phyloP scores from a whole-genome alignment of 1,284 basidiomycete species.

The Wolfiporia cocos region DNA sequence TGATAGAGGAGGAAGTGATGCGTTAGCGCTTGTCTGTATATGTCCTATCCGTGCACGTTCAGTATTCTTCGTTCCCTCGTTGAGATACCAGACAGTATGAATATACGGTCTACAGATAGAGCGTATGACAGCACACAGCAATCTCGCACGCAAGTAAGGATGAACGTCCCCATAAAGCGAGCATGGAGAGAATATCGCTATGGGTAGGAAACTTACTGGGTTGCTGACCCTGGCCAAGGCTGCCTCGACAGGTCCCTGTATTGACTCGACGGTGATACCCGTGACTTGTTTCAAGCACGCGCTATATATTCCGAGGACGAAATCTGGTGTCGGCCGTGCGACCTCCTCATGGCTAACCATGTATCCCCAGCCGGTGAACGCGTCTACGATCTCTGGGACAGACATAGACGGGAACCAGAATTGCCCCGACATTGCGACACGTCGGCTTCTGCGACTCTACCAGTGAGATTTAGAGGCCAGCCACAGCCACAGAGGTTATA shows the following conservation, averaged over 20 bases:
- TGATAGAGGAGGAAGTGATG: conserved; percentile 26
- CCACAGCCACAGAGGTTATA: background rate
- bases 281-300: conserved; percentile 70
- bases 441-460: too few relatives aligned
- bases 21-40: conserved; percentile 22
- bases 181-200: background rate
- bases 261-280: conserved; percentile 49
- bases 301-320: conserved; percentile 62
- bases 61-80: background rate
- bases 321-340: conserved; percentile 59
- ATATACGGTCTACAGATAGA: background rate
- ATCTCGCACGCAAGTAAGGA: background rate
- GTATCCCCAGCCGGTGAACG: conserved; percentile 61
- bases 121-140: background rate
- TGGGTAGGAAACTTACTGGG: conserved; percentile 21
- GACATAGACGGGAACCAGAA: conserved; percentile 65
- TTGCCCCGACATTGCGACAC: conserved; percentile 19
- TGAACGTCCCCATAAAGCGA: background rate
- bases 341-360: conserved; percentile 66
- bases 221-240: conserved; percentile 46
- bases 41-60: conserved; percentile 16
- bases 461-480: background rate
- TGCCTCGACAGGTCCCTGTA: conserved; percentile 55
- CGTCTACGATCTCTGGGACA: conserved; percentile 51
- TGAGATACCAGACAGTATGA: background rate